phyloP scores from a whole-genome alignment of 2,329 filamentous ascomycete species.

The Arthrobotrys megalospora region DNA sequence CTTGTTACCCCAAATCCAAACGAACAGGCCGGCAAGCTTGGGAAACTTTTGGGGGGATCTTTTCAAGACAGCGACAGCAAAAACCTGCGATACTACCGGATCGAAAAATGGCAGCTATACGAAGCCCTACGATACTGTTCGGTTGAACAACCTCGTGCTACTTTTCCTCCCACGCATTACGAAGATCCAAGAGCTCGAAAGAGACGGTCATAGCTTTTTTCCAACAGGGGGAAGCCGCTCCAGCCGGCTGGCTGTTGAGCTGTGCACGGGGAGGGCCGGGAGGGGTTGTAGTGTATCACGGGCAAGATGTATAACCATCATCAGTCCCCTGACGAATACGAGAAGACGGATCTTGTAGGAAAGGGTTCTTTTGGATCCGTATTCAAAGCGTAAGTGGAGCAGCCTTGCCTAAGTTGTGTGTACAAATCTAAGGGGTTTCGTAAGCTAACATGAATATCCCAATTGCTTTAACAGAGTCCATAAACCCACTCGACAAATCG shows the following conservation, averaged over 20 bases:
- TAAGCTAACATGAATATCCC: constrained; percentile 30
- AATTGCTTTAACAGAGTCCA: constrained; percentile 60
- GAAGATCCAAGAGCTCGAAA: constrained; percentile 22
- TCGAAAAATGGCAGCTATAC: constrained; percentile 50
- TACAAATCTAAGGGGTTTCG: constrained; percentile 8
- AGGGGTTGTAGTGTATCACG: constrained; percentile 29
- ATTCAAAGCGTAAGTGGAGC: constrained; percentile 63
- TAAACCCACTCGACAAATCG: constrained; percentile 69
- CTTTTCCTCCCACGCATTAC: constrained; percentile 30
- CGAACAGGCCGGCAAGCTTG: constrained; percentile 43
- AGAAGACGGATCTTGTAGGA: constrained; percentile 63
- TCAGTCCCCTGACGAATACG: constrained; percentile 57
- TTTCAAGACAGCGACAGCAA: constrained; percentile 55
- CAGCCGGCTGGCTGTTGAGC: constrained; percentile 52
- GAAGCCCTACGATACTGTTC: constrained; percentile 36
- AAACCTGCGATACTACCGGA: constrained; percentile 26
- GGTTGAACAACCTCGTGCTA: constrained; percentile 46
- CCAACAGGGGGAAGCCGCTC: constrained; percentile 36
- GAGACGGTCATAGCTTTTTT: constrained; percentile 50
- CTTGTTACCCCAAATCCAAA: constrained; percentile 47
- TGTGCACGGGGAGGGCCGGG: constrained; percentile 46
- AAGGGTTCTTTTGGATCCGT: constrained; percentile 65
- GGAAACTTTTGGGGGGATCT: constrained; percentile 12
- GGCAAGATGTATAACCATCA: constrained; percentile 54
- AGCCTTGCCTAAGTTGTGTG: background rate